Percentiles rank a stretch among this genome's conserved stretches.
These are phyloP conservation scores for Paraglomus occultum DNA, from an alignment of 192 early-diverging fungal genomes.

Conservation along the genomic window DNA sequence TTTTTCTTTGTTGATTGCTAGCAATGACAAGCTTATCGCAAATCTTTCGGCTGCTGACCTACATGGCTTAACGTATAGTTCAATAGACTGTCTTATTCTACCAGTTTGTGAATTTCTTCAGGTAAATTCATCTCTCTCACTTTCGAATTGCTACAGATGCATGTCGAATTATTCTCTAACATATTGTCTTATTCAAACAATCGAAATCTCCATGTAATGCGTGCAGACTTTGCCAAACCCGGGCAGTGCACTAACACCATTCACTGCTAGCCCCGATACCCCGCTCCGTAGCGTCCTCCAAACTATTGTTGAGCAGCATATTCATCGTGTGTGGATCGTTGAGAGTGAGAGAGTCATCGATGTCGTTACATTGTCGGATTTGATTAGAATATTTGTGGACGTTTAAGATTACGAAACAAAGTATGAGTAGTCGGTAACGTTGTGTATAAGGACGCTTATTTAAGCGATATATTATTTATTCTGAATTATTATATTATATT, in stretches of 20 bases:
- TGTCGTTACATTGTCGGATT: slow-evolving; percentile 59
- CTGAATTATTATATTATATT: too few relatives aligned
- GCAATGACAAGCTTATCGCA: slow-evolving; percentile 38
- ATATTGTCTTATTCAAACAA: background rate
- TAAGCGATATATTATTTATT: too few relatives aligned
- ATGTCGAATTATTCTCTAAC: slow-evolving; percentile 24
- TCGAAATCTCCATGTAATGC: background rate
- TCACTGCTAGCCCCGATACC: slow-evolving; percentile 31
- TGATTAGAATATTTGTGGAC: slow-evolving; percentile 35
- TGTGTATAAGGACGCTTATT: too few relatives aligned
- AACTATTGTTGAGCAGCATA: slow-evolving; percentile 38
- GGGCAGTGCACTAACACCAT: slow-evolving; percentile 5
- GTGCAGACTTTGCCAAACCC: slow-evolving; percentile 6
- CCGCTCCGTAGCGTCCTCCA: slow-evolving; percentile 42
- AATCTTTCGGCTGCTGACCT: slow-evolving; percentile 54
- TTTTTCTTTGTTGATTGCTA: background rate
- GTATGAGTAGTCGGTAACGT: too few relatives aligned
- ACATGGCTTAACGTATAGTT: slow-evolving; percentile 44
- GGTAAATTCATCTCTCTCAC: slow-evolving; percentile 27
- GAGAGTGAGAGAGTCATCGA: slow-evolving; percentile 42
- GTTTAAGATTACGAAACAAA: background rate
- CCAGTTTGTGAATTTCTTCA: slow-evolving; percentile 53
- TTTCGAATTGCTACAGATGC: background rate
- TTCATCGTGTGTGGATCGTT: slow-evolving; percentile 63
- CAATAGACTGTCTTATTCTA: slow-evolving; percentile 41